These are phyloP conservation scores for Chrysanthemum makinoi DNA, from an alignment of 129 eudicot species.

Conservation along the genomic window DNA sequence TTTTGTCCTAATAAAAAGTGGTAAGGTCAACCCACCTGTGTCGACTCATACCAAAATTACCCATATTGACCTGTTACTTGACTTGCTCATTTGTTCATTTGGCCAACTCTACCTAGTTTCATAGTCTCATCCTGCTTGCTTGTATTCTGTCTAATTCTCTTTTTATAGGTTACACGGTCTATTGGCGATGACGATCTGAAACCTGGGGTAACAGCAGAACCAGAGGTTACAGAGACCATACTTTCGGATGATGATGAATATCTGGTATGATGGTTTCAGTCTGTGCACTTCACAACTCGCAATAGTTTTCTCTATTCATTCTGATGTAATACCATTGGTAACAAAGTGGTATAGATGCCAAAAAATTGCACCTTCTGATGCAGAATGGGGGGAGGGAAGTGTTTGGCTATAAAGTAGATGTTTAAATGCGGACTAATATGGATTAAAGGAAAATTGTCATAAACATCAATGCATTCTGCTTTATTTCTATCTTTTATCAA, in stretches of 20 bases:
- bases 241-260: conserved; percentile 73
- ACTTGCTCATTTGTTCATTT: background rate
- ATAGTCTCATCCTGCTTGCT: background rate
- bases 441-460: too few species aligned
- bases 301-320: background rate
- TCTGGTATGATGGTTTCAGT: conserved; percentile 49
- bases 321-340: background rate
- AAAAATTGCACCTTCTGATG: background rate
- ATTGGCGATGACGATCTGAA: conserved; percentile 98
- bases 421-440: background rate
- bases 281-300: conserved; percentile 2
- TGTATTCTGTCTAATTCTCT: background rate
- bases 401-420: background rate
- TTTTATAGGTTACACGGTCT: conserved; percentile 82
- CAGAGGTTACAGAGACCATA: conserved; percentile 74
- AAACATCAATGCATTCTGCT: too few species aligned
- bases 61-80: background rate
- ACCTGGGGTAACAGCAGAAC: conserved; percentile 98
- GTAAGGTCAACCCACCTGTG: background rate
- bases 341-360: conserved; percentile 4
- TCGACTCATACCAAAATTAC: background rate
- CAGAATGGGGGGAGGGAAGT: background rate
- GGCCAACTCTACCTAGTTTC: background rate
- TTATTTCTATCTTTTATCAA: too few species aligned
- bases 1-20: background rate